Conservation (phyloP, 2,329 filamentous ascomycete genomes). For the Pseudogymnoascus sp. region DNA sequence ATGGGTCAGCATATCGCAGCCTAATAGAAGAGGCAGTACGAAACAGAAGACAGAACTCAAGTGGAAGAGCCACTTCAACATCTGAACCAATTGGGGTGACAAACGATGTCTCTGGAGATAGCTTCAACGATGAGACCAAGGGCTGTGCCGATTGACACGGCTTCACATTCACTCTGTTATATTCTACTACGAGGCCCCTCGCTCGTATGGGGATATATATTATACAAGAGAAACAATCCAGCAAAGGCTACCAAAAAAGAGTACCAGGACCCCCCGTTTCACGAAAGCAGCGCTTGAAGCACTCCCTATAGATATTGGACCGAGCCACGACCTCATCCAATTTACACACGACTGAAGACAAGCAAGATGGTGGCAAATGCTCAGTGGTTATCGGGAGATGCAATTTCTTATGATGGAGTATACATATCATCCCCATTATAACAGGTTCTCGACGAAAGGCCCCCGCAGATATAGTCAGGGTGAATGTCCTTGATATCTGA, state of each 20-base stretch:
- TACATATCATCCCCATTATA: not conserved
- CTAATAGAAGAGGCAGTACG: slow-evolving; percentile 68
- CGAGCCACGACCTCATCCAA: not conserved
- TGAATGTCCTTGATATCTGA: not conserved
- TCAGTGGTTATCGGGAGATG: not conserved
- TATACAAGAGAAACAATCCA: not conserved
- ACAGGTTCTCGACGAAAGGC: not conserved
- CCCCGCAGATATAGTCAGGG: not conserved
- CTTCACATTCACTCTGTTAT: not conserved
- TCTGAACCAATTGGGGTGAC: not conserved
- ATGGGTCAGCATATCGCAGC: slow-evolving; percentile 67
- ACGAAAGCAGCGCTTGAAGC: not conserved
- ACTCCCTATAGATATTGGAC: not conserved
- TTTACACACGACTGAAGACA: not conserved
- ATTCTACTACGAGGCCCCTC: not conserved
- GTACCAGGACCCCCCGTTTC: not conserved
- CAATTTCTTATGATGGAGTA: not conserved
- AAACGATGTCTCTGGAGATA: not conserved
- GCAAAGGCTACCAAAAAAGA: not conserved
- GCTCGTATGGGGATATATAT: not conserved
- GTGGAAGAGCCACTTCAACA: slow-evolving; percentile 15
- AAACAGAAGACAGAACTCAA: slow-evolving; percentile 32
- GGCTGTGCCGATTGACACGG: not conserved
- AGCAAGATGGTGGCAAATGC: not conserved
- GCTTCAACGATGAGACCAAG: not conserved